Evolutionary conservation across 768 basidiomycete species (phyloP).

Genomic region (Termitomyces heimii): DNA sequence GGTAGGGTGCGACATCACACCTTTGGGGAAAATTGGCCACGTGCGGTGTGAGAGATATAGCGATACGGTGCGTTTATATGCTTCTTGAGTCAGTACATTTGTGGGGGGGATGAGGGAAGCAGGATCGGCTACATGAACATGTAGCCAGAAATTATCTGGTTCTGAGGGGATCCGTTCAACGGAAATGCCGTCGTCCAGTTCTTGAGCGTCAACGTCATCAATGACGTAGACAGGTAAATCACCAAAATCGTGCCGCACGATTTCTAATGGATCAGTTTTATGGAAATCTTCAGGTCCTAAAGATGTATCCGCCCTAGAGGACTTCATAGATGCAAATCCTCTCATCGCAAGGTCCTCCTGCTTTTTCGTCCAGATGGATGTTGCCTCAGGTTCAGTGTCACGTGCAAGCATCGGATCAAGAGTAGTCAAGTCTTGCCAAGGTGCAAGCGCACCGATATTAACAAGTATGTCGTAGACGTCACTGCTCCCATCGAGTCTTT

Average conservation of each 20-base stretch:
- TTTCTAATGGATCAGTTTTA: slow-evolving; percentile 54
- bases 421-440: slow-evolving; percentile 71
- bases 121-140: slow-evolving; percentile 92
- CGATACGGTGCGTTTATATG: slow-evolving; percentile 44
- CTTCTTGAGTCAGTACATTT: slow-evolving; percentile 55
- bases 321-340: slow-evolving; percentile 15
- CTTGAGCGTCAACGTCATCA: slow-evolving; percentile 73
- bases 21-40: slow-evolving; percentile 67
- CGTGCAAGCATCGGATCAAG: slow-evolving; percentile 29
- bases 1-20: slow-evolving; percentile 38
- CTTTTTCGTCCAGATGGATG: slow-evolving; percentile 17
- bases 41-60: slow-evolving; percentile 62
- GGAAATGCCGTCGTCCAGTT: slow-evolving; percentile 93
- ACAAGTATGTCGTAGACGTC: slow-evolving; percentile 45
- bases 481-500: slow-evolving; percentile 25
- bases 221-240: slow-evolving; percentile 78
- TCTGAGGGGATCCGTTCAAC: slow-evolving; percentile 62
- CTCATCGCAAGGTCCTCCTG: slow-evolving; percentile 22
- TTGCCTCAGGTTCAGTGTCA: slow-evolving; percentile 25
- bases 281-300: slow-evolving; percentile 64
- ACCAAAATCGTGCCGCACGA: slow-evolving; percentile 84
- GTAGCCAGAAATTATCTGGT: slow-evolving; percentile 68
- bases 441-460: slow-evolving; percentile 68
- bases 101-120: slow-evolving; percentile 70
- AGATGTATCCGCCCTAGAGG: slow-evolving; percentile 21